Conservation (phyloP, 148 eudicot genomes). For the Rhododendron griersonianum region DNA sequence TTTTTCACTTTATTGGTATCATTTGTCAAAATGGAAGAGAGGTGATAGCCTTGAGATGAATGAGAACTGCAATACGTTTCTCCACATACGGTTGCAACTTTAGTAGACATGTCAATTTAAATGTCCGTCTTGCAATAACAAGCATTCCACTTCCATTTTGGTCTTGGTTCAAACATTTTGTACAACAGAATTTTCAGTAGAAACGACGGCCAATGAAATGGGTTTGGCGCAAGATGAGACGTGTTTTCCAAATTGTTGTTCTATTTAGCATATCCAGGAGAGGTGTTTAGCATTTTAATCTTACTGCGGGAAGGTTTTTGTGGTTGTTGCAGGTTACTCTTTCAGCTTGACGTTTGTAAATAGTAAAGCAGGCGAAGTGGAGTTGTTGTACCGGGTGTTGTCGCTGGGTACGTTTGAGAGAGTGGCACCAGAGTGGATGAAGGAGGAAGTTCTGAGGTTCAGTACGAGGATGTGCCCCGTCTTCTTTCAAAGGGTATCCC, state of each 20-base stretch:
- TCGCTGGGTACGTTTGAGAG: conserved; percentile 64
- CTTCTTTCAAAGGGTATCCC: conserved; percentile 63
- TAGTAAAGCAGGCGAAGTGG: conserved; percentile 37
- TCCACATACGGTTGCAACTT: background rate
- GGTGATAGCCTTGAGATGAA: background rate
- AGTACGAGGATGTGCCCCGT: conserved; percentile 52
- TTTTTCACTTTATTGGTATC: background rate
- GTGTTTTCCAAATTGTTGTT: background rate
- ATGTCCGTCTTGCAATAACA: background rate
- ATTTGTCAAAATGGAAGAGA: background rate
- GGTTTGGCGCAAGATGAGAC: background rate
- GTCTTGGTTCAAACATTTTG: background rate
- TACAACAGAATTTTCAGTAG: background rate
- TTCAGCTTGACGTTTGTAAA: conserved; percentile 60
- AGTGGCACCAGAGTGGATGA: conserved; percentile 86
- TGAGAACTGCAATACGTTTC: background rate
- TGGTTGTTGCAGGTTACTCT: conserved; percentile 58
- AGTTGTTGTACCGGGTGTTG: conserved; percentile 43
- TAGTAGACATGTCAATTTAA: background rate
- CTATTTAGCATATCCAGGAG: background rate
- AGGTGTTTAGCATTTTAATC: background rate
- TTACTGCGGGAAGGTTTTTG: background rate
- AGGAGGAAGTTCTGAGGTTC: conserved; percentile 49
- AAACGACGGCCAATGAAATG: background rate
- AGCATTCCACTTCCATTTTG: background rate